Percentiles rank a stretch among this genome's conserved stretches.
Conservation (phyloP, 208 protist genomes). For the Leishmania amazonensis region DNA sequence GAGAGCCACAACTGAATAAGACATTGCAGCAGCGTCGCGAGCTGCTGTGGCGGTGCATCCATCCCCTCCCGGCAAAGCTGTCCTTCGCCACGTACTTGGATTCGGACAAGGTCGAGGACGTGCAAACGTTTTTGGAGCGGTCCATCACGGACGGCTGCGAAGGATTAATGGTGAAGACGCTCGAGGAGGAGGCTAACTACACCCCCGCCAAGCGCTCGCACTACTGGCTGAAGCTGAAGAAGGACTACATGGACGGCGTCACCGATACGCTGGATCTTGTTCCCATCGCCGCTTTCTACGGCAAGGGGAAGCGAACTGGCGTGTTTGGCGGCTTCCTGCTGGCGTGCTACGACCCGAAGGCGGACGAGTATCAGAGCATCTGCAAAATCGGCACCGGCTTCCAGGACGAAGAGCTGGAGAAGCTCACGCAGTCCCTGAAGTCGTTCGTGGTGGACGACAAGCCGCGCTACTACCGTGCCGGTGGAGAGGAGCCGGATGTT, state of each 20-base stretch:
- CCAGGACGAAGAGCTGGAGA: conserved; percentile 92
- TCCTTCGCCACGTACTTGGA: conserved; percentile 91
- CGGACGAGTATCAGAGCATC: conserved; percentile 97
- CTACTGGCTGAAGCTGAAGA: conserved; percentile 99
- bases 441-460: conserved; percentile 60
- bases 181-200: conserved; percentile 95
- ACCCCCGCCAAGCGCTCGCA: conserved; percentile 96
- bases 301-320: conserved; percentile 98
- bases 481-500: conserved; percentile 90
- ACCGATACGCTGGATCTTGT: conserved; percentile 99
- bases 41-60: conserved; percentile 66
- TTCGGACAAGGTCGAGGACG: conserved; percentile 92
- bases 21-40: conserved; percentile 85
- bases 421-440: conserved; percentile 66
- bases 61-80: conserved; percentile 80
- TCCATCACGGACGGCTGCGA: conserved; percentile 93
- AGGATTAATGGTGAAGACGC: conserved; percentile 99
- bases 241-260: conserved; percentile 99
- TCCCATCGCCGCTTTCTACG: conserved; percentile 97
- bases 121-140: conserved; percentile 95
- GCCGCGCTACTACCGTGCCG: conserved; percentile 80
- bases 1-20: conserved; percentile 85
- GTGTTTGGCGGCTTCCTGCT: conserved; percentile 98
- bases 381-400: conserved; percentile 99
- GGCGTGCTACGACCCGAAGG: conserved; percentile 97